Conservation (phyloP, 148 eudicot species). For the Amaranthus cruentus region DNA sequence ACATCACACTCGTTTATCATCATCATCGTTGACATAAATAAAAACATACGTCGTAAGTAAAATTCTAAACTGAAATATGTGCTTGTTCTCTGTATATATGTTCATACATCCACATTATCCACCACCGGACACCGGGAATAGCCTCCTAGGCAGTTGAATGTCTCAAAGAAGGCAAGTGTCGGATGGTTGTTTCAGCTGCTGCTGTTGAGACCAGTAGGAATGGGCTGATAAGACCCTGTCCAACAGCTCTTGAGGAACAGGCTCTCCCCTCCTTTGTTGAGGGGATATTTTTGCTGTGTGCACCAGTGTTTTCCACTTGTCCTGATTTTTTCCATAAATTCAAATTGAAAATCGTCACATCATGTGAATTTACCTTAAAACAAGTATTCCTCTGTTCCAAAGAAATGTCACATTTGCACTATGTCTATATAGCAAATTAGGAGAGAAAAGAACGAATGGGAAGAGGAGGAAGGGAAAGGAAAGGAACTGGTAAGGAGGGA, state of each 20-base stretch:
- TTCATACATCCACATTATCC: conserved; percentile 26
- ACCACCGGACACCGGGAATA: background rate
- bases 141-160: background rate
- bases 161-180: conserved; percentile 55
- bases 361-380: too few species aligned
- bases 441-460: too few species aligned
- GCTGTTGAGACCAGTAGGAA: conserved; percentile 82
- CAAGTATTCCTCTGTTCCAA: too few species aligned
- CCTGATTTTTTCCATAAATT: conserved; percentile 34
- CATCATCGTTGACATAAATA: conserved; percentile 2
- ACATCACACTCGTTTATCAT: conserved; percentile 20
- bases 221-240: conserved; percentile 84
- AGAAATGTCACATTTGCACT: too few species aligned
- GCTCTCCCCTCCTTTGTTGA: conserved; percentile 95
- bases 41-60: conserved; percentile 8
- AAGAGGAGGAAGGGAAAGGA: too few species aligned
- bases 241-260: conserved; percentile 81
- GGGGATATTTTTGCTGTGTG: conserved; percentile 94
- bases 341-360: too few species aligned
- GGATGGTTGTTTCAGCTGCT: conserved; percentile 49
- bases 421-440: too few species aligned
- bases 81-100: conserved; percentile 14
- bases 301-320: conserved; percentile 96
- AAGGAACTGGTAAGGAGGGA: too few species aligned
- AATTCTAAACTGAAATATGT: conserved; percentile 18